Percentiles rank a stretch among this genome's conserved stretches.
These are phyloP conservation scores for Alternaria rosae DNA, from an alignment of 2,329 filamentous ascomycete species.

Conservation along the genomic window DNA sequence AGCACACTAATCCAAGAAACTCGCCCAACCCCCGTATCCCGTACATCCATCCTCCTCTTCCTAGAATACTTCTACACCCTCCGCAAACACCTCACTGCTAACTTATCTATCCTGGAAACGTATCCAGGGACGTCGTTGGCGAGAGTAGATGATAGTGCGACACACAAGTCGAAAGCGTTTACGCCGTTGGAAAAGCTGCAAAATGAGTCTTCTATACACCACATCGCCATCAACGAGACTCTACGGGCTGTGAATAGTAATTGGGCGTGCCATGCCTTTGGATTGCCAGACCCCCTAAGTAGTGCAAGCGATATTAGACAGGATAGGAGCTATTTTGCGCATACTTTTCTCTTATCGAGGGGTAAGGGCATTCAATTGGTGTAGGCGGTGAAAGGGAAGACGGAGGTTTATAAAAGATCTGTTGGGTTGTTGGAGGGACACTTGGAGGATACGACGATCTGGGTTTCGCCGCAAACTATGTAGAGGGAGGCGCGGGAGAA, in stretches of 20 bases:
- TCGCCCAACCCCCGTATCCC: background rate
- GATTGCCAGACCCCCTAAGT: fast-evolving
- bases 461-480: background rate
- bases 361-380: background rate
- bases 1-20: background rate
- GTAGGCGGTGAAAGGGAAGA: background rate
- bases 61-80: background rate
- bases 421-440: background rate
- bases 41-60: background rate
- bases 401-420: fast-evolving
- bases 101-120: background rate
- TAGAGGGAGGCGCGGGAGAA: background rate
- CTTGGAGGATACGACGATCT: fast-evolving
- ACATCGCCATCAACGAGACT: background rate
- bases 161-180: too few species aligned
- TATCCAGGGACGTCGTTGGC: too few species aligned
- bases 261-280: background rate
- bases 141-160: too few species aligned
- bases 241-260: background rate
- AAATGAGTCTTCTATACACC: background rate
- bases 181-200: fast-evolving
- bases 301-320: background rate
- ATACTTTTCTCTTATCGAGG: fast-evolving
- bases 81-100: background rate
- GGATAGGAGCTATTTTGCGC: background rate